Conservation (phyloP, 768 basidiomycete species). For the Cytidiella melzeri region DNA sequence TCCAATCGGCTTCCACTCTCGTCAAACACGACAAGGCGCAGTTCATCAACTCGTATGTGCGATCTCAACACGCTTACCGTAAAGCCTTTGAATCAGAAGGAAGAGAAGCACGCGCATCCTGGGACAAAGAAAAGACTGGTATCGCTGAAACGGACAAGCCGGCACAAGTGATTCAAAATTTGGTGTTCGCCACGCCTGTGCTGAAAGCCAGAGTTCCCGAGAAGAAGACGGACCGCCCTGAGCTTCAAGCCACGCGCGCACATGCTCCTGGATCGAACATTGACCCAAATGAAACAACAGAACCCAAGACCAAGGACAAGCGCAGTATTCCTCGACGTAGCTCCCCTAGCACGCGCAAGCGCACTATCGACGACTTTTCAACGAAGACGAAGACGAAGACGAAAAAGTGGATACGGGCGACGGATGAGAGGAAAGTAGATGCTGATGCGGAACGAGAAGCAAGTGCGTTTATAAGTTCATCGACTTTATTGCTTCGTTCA, state of each 20-base stretch:
- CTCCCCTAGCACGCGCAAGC: too few relatives aligned
- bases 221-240: not conserved
- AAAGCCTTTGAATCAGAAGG: constrained; percentile 40
- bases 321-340: too few relatives aligned
- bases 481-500: not conserved
- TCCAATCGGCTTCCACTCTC: not conserved
- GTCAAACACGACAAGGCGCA: constrained; percentile 33
- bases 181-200: constrained; percentile 17
- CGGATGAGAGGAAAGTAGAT: too few relatives aligned
- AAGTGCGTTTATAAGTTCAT: not conserved
- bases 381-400: too few relatives aligned
- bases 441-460: constrained; percentile 9
- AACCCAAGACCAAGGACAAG: too few relatives aligned
- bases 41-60: constrained; percentile 42
- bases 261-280: too few relatives aligned
- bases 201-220: constrained; percentile 9
- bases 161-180: not conserved
- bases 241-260: too few relatives aligned
- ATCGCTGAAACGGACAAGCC: not conserved
- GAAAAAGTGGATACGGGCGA: too few relatives aligned
- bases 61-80: constrained; percentile 40
- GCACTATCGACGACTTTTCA: too few relatives aligned
- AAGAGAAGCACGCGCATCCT: constrained; percentile 16
- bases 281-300: too few relatives aligned
- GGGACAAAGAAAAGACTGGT: constrained; percentile 11